Percentiles rank a stretch among this genome's conserved stretches.
Conservation (phyloP, 345 rosid genomes). For the Lepidium africanum region DNA sequence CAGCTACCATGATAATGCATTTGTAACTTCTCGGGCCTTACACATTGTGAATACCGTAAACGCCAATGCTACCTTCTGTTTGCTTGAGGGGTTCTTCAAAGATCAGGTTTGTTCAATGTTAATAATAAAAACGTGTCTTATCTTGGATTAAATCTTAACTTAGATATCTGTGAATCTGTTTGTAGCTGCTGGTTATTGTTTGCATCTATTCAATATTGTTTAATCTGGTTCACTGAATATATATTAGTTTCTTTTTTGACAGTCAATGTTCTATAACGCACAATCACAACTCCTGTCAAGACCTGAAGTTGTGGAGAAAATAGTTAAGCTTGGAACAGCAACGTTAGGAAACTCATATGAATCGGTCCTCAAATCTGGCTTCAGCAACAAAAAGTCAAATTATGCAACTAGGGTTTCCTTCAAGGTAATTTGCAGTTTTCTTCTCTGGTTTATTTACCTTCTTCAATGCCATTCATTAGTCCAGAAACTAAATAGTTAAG, state of each 20-base stretch:
- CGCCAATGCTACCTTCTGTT: constrained; percentile 16
- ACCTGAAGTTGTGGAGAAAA: constrained; percentile 39
- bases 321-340: constrained; percentile 41
- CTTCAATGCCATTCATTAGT: neutral
- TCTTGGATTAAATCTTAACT: neutral
- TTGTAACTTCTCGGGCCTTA: constrained; percentile 23
- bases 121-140: neutral
- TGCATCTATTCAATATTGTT: neutral
- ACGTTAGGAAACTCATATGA: constrained; percentile 48
- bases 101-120: constrained; percentile 26
- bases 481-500: neutral
- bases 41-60: constrained; percentile 22
- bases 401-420: constrained; percentile 66
- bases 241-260: constrained; percentile 14
- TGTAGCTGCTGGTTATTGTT: neutral
- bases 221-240: neutral
- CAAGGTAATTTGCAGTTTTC: constrained; percentile 38
- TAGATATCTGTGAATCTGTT: neutral
- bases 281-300: constrained; percentile 46
- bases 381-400: constrained; percentile 44
- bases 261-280: constrained; percentile 58
- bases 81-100: constrained; percentile 25
- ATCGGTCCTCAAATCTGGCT: constrained; percentile 45
- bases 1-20: constrained; percentile 33
- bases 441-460: neutral